A percentile compares a stretch with the other conserved stretches of the same genome.
These are phyloP conservation scores for Aspergillus floridensis DNA, from an alignment of 2,329 filamentous ascomycete species.

Conservation along the genomic window DNA sequence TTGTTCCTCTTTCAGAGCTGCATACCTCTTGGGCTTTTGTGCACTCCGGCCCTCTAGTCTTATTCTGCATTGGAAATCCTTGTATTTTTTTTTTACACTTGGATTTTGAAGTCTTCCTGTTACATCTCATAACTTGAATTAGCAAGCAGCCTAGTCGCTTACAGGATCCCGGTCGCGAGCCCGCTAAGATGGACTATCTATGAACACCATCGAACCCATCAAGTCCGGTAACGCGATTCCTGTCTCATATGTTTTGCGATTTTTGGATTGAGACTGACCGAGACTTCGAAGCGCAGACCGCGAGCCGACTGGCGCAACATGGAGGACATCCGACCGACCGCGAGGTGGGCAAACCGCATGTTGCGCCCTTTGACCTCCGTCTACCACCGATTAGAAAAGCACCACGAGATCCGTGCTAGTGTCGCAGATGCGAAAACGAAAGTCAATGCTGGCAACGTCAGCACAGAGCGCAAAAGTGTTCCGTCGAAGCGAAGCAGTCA, in stretches of 20 bases:
- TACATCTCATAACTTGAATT: background rate
- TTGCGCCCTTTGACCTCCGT: conserved; percentile 43
- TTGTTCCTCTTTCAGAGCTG: background rate
- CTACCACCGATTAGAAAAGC: conserved; percentile 41
- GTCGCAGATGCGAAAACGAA: conserved; percentile 24
- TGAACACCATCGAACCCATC: conserved; percentile 7
- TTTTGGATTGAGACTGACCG: background rate
- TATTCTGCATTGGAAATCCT: background rate
- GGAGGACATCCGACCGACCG: conserved; percentile 40
- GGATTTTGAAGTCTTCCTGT: background rate
- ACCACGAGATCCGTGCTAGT: conserved; percentile 35
- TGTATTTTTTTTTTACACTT: conserved; percentile 1
- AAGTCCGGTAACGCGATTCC: background rate
- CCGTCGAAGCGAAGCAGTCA: conserved; percentile 2
- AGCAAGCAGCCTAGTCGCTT: background rate
- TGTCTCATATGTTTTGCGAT: background rate
- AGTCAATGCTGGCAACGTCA: conserved; percentile 10
- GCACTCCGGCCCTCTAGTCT: background rate
- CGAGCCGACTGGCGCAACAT: conserved; percentile 20
- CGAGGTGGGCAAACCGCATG: conserved; percentile 45
- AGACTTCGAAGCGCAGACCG: background rate
- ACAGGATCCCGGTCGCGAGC: background rate
- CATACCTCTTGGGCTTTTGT: background rate
- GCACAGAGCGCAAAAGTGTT: conserved; percentile 3
- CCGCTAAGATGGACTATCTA: conserved; percentile 13